A percentile compares a stretch with the other conserved stretches of the same genome.
phyloP scores from a whole-genome alignment of 352 stramenopile genomes.

The Aphanomyces invadans region DNA sequence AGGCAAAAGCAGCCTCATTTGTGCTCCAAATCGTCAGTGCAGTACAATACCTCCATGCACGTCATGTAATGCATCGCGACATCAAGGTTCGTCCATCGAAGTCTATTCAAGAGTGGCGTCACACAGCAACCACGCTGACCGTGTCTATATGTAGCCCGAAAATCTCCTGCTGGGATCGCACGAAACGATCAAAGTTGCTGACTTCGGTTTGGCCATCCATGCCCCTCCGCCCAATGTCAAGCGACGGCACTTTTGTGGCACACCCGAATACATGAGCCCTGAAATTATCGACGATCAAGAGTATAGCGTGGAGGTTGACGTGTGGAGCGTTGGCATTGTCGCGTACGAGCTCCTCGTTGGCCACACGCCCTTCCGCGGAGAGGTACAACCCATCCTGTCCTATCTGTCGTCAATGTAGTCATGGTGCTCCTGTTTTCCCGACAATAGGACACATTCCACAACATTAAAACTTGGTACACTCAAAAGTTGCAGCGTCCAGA shows the following conservation, averaged over 20 bases:
- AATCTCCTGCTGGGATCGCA: slow-evolving; percentile 74
- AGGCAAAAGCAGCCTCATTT: slow-evolving; percentile 52
- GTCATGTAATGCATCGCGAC: slow-evolving; percentile 78
- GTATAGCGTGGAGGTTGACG: slow-evolving; percentile 63
- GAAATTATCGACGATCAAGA: slow-evolving; percentile 63
- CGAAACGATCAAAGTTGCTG: slow-evolving; percentile 74
- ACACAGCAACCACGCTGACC: neutral
- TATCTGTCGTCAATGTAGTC: too few relatives aligned
- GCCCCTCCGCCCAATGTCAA: slow-evolving; percentile 48
- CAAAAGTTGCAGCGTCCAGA: neutral
- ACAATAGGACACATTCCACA: neutral
- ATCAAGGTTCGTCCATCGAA: slow-evolving; percentile 53
- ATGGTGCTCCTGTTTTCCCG: neutral
- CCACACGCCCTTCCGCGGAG: slow-evolving; percentile 65
- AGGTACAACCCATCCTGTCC: too few relatives aligned
- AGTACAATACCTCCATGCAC: slow-evolving; percentile 66
- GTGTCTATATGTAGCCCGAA: slow-evolving; percentile 43
- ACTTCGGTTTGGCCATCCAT: slow-evolving; percentile 83
- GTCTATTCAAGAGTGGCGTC: neutral
- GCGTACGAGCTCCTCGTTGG: slow-evolving; percentile 76
- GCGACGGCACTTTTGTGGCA: slow-evolving; percentile 75
- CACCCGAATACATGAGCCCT: slow-evolving; percentile 76
- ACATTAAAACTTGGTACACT: slow-evolving; percentile 7
- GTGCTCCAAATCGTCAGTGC: slow-evolving; percentile 71
- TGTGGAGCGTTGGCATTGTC: slow-evolving; percentile 79